Conservation (phyloP, 1,139 yeast genomes). For the Protomyces gravidus region DNA sequence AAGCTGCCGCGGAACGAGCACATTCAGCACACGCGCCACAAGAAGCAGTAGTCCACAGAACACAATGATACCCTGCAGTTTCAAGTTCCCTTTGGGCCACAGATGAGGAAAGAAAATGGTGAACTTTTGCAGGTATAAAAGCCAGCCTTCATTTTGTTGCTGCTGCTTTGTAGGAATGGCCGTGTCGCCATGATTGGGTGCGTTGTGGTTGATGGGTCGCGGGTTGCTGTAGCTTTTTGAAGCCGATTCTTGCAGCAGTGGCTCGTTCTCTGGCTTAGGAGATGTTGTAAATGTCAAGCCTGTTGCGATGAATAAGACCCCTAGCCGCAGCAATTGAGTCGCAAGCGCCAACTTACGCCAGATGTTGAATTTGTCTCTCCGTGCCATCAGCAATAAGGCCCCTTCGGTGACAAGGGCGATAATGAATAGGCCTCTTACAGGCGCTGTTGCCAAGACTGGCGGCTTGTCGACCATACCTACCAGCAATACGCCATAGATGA, state of each 20-base stretch:
- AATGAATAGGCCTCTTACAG: constrained; percentile 9
- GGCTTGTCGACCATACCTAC: constrained; percentile 20
- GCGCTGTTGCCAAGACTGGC: constrained; percentile 3
- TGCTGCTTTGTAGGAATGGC: constrained; percentile 6
- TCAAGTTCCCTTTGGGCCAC: constrained; percentile 81
- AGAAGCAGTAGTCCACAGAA: constrained; percentile 44
- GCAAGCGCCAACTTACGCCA: constrained; percentile 8
- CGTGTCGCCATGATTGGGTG: constrained; percentile 17
- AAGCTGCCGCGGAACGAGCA: constrained; percentile 35
- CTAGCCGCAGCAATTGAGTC: constrained; percentile 6
- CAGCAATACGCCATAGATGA: constrained; percentile 20
- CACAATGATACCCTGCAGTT: constrained; percentile 88
- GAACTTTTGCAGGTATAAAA: constrained; percentile 18
- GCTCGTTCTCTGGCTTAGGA: constrained; percentile 5
- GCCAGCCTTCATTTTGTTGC: constrained; percentile 22
- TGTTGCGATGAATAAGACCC: background rate
- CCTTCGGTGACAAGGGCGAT: constrained; percentile 6
- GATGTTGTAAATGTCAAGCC: background rate
- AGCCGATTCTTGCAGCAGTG: constrained; percentile 3
- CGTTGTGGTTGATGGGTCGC: constrained; percentile 18
- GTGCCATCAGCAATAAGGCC: constrained; percentile 6
- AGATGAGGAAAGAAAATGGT: constrained; percentile 51
- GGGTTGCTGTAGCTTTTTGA: background rate
- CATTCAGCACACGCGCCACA: constrained; percentile 31
- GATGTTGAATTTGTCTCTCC: background rate